Percentiles rank a stretch among this genome's conserved stretches.
phyloP scores from a whole-genome alignment of 2,329 filamentous ascomycete genomes.

The Didymella lethalis region DNA sequence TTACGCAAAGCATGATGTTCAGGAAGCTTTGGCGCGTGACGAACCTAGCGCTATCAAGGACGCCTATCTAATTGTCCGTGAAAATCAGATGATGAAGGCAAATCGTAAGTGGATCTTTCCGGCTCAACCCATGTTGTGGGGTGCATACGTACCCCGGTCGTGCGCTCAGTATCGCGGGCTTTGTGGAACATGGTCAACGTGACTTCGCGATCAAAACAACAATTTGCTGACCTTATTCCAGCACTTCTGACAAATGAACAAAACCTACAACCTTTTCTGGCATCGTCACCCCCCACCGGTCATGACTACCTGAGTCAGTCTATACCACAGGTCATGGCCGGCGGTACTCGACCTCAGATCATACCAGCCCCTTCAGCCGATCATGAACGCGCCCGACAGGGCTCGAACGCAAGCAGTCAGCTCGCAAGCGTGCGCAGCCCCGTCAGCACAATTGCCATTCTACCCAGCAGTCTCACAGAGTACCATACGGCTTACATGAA shows the following conservation, averaged over 20 bases:
- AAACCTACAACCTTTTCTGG: slow-evolving; percentile 62
- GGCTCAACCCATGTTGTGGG: slow-evolving; percentile 1
- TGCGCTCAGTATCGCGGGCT: not conserved
- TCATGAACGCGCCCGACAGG: slow-evolving; percentile 55
- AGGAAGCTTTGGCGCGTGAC: slow-evolving; percentile 88
- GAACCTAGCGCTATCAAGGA: slow-evolving; percentile 99
- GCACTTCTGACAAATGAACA: slow-evolving; percentile 63
- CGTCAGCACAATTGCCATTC: slow-evolving; percentile 83
- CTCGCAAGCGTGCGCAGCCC: slow-evolving; percentile 51
- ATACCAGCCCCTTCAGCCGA: slow-evolving; percentile 35
- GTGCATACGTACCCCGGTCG: slow-evolving; percentile 14
- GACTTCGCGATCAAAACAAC: not conserved
- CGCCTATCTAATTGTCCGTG: slow-evolving; percentile 95
- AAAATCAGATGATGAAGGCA: slow-evolving; percentile 96
- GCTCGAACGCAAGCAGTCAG: slow-evolving; percentile 54
- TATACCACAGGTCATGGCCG: slow-evolving; percentile 46
- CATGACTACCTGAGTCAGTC: slow-evolving; percentile 47
- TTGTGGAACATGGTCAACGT: not conserved
- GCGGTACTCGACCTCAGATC: slow-evolving; percentile 43
- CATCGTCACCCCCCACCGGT: slow-evolving; percentile 63
- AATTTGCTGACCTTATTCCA: slow-evolving; percentile 40
- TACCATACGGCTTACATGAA: slow-evolving; percentile 94
- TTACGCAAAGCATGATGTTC: slow-evolving; percentile 92
- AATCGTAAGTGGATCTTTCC: slow-evolving; percentile 72
- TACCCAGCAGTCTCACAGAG: slow-evolving; percentile 88